phyloP scores from a whole-genome alignment of 176 grass and related monocot species.

The Ensete ventricosum region DNA sequence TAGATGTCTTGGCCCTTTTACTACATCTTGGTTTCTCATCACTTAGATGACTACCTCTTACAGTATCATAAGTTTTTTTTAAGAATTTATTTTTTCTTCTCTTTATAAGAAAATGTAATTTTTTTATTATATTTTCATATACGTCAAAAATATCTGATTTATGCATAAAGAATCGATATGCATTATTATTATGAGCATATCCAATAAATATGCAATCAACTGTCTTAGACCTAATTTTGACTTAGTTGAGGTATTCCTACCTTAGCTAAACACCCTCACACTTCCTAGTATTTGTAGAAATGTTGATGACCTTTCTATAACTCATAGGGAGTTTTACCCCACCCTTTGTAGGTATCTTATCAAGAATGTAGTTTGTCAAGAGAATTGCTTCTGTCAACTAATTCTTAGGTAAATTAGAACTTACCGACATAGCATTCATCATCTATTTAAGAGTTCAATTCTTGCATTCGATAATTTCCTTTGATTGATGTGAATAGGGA shows the following conservation, averaged over 20 bases:
- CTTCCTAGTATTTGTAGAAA: background rate
- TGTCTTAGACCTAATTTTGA: conserved; percentile 11
- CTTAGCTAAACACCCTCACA: conserved; percentile 25
- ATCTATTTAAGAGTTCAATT: conserved; percentile 18
- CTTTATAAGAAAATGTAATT: too few species aligned
- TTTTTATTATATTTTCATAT: too few species aligned
- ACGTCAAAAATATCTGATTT: conserved; percentile 8
- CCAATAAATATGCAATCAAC: background rate
- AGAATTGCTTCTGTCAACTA: background rate
- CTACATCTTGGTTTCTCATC: too few species aligned
- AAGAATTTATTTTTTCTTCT: too few species aligned
- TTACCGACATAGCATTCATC: conserved; percentile 2
- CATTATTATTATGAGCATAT: background rate
- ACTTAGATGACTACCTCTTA: too few species aligned
- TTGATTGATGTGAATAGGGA: conserved; percentile 16
- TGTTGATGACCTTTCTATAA: conserved; percentile 7
- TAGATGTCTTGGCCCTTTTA: too few species aligned
- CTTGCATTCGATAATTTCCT: conserved; percentile 12
- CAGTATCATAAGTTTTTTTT: too few species aligned
- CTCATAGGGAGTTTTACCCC: background rate
- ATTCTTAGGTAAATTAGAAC: too few species aligned
- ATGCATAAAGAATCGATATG: background rate
- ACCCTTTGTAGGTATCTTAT: too few species aligned
- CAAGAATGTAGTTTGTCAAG: conserved; percentile 1
- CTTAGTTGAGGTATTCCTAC: conserved; percentile 14